Conservation (phyloP, 768 basidiomycete genomes). For the Tricholoma hemisulphureum region DNA sequence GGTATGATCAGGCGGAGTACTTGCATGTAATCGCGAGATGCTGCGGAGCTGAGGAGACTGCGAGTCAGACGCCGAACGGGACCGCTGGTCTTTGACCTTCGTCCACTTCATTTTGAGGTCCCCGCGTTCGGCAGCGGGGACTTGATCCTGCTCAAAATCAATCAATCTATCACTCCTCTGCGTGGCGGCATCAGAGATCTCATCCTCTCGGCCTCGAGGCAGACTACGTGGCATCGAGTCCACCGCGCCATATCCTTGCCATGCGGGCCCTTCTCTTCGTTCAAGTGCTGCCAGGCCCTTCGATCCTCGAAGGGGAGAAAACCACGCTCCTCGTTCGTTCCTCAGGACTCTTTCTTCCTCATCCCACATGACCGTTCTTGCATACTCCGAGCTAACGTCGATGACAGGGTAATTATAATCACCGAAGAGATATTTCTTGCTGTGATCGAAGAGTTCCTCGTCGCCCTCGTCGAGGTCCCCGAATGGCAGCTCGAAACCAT, state of each 20-base stretch:
- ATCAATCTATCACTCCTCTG: conserved; percentile 32
- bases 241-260: conserved; percentile 61
- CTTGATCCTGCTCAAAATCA: conserved; percentile 47
- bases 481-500: conserved; percentile 64
- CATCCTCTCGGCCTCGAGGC: conserved; percentile 2
- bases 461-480: conserved; percentile 66
- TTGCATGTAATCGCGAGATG: conserved; percentile 7
- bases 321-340: conserved; percentile 73
- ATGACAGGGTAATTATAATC: conserved; percentile 90
- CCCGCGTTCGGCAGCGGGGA: conserved; percentile 28
- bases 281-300: conserved; percentile 41
- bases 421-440: conserved; percentile 80
- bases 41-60: conserved; percentile 19
- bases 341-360: conserved; percentile 84
- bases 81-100: conserved; percentile 15
- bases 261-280: conserved; percentile 38
- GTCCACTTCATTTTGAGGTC: conserved; percentile 50
- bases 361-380: conserved; percentile 65
- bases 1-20: conserved; percentile 18
- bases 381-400: conserved; percentile 80
- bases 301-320: conserved; percentile 55
- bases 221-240: conserved; percentile 24
- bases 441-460: conserved; percentile 74
- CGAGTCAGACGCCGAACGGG: conserved; percentile 21
- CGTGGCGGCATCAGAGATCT: background rate